Evolutionary conservation across 73 alveolate species (phyloP), one percentile per base, ranked within the genome.

Genomic region (Blepharisma stoltei): DNA sequence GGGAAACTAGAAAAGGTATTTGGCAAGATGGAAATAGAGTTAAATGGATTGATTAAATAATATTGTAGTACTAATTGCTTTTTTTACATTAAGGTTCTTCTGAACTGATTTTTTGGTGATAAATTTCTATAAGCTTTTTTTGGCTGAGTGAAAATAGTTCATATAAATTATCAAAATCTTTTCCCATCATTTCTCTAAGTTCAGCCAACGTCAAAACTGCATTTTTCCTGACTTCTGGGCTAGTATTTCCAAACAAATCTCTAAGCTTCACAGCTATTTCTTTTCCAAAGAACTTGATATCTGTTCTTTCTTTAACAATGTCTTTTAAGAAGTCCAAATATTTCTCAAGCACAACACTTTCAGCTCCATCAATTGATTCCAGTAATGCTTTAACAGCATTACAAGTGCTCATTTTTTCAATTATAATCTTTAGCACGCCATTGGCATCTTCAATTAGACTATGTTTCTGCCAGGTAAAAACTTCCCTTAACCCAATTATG

Each of bases 1-100:
- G 83, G 9, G 47, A 43, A 18, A 44, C 53, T 8, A 54, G 78
- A 9, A 77, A 54, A 55, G 83, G 83, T 44, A 55, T 77, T 7
- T 77, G 83, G 83, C 54, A 77, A 54, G 77, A 77, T 25, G 83
- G 83, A 37, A 54, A 52, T 11, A 41, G 78, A 55, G 67, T 77
- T 46, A 27, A 77, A 77, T 77, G 83, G 83, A 67, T 44, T n/a
- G 76, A 60, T 60, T 60, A 46, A 60, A 60, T 32, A 3, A 32
- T 32, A 32, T 32, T 32, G 41, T 32, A 32, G 41, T 32, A 32
- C 41, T 32, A 32, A 32, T 32, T 32, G 41, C 41, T 32, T 32
- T 0, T 32, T 32, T 32, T 32, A 32, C 41, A 32, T 32, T 32
- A 32, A 60, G n/a, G 4, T 60, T 60, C 73, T 38, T 8, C 73